Evolutionary conservation across 352 stramenopile species (phyloP), one percentile per base, ranked within the genome.

Genomic region (Albugo candida): DNA sequence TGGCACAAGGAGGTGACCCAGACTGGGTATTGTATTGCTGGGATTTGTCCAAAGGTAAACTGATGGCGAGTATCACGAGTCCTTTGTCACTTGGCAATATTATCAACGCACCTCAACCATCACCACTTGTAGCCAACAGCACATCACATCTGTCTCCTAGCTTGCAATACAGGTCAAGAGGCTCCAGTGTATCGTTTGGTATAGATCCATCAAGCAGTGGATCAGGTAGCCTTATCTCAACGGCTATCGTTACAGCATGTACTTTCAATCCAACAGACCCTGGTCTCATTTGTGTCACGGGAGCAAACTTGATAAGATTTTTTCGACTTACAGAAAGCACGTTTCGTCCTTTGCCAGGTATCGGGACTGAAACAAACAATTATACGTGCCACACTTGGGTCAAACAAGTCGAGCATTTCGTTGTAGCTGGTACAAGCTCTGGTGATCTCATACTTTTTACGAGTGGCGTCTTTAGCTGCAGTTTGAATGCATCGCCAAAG

Each of bases 31-130:
- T 96, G 24, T 83, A 84, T 40, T 80, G 77, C 50, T 97, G 84
- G 84, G 89, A 93, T 56, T 95, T 83, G 83, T 77, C 83, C 41
- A 95, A 94, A 50, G 85, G 78, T 39, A 94, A 95, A 51, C 61
- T 82, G 0, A 61, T 92, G 0, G 76, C 74, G 19, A 80, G 59
- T 41, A 70, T 85, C 47, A 84, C 85, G 59, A 64, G 64, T 18
- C 71, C 74, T 12, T 52, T 87, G 14, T 24, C 17, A 3, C 17
- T 24, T 43, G 17, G 3, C 3, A 43, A 43, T 8, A 43, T 43
- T 8, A 3, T 8, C 8, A 10, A 24, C 8, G 17, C 20, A 10
- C 20, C 38, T 10, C 38, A 43, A 8, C 24, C 24, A 31, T 31
- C 24, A 8, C 24, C 24, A 10, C 24, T 31, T 31, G 24, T 3